These are phyloP conservation scores for Curvularia eragrostidis DNA, from an alignment of 2,329 filamentous ascomycete species.

Conservation along the genomic window DNA sequence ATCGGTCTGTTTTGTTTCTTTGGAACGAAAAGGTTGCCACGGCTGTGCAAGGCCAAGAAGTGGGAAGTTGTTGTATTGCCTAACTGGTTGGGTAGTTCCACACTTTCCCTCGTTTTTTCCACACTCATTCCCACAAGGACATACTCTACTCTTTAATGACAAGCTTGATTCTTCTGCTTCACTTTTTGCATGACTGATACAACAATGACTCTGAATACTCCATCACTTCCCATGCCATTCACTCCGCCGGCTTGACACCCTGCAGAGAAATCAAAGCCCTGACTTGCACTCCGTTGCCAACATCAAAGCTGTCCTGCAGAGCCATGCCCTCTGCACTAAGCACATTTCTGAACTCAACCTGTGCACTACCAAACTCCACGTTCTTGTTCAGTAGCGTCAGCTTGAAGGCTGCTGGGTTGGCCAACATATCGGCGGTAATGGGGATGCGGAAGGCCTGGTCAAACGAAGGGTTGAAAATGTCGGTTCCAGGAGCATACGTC, in stretches of 20 bases:
- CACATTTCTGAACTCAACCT: slow-evolving; percentile 39
- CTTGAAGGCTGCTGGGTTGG: slow-evolving; percentile 31
- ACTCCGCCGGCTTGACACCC: slow-evolving; percentile 30
- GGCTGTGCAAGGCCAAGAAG: too few relatives aligned
- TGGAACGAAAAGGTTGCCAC: background rate
- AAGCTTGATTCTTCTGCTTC: background rate
- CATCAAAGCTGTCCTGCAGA: slow-evolving; percentile 32
- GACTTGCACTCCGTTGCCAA: slow-evolving; percentile 35
- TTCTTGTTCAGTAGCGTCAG: slow-evolving; percentile 40
- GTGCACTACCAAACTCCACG: slow-evolving; percentile 33
- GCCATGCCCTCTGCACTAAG: slow-evolving; percentile 29
- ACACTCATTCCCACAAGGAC: background rate
- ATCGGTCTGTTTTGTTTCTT: background rate
- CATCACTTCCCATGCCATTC: background rate
- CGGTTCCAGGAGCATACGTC: slow-evolving; percentile 54
- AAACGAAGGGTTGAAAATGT: slow-evolving; percentile 59
- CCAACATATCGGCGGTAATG: slow-evolving; percentile 44
- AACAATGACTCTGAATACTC: background rate
- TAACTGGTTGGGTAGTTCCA: background rate
- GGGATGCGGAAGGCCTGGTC: slow-evolving; percentile 56
- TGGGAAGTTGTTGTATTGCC: too few relatives aligned
- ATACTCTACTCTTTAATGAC: background rate
- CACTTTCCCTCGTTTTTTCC: background rate
- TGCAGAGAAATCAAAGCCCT: slow-evolving; percentile 34
- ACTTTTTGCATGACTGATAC: background rate